These are phyloP conservation scores for Fusarium cicatricum DNA, from an alignment of 2,329 filamentous ascomycete genomes.

Conservation along the genomic window DNA sequence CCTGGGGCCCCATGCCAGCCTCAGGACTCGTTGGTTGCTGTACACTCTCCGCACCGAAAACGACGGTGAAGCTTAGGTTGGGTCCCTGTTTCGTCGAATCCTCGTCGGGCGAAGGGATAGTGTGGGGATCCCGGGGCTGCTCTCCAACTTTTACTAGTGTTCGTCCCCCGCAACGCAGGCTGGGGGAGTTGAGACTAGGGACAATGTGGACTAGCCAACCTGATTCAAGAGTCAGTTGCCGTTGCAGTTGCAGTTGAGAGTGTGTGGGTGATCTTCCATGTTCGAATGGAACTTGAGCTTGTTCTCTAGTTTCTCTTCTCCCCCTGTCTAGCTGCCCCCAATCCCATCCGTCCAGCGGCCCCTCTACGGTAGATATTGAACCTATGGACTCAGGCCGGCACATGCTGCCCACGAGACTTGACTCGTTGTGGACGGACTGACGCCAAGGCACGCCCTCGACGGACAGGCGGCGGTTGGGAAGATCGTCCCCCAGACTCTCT, in stretches of 20 bases:
- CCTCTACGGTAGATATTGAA: too few species aligned
- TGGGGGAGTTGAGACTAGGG: conserved; percentile 23
- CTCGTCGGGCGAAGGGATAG: conserved; percentile 39
- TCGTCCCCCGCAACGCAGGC: conserved; percentile 36
- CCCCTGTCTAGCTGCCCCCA: neutral
- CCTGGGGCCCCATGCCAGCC: conserved; percentile 8
- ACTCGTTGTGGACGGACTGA: conserved; percentile 30
- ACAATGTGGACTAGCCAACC: conserved; percentile 21
- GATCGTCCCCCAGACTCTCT: conserved; percentile 21
- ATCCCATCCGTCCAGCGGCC: neutral
- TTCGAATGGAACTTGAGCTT: neutral
- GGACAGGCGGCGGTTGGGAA: conserved; percentile 32
- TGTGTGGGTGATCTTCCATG: neutral
- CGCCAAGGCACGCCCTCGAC: conserved; percentile 20
- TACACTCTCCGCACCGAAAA: conserved; percentile 21
- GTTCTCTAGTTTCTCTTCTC: neutral
- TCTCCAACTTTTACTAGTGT: conserved; percentile 34
- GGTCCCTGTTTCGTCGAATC: neutral
- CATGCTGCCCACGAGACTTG: conserved; percentile 24
- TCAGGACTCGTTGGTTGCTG: neutral
- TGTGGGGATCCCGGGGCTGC: conserved; percentile 41
- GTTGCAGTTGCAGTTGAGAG: neutral
- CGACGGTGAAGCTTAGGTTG: conserved; percentile 26
- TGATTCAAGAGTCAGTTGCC: neutral
- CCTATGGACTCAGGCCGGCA: too few species aligned